Conservation (phyloP, 768 basidiomycete genomes). For the Tubosaeta sp. region DNA sequence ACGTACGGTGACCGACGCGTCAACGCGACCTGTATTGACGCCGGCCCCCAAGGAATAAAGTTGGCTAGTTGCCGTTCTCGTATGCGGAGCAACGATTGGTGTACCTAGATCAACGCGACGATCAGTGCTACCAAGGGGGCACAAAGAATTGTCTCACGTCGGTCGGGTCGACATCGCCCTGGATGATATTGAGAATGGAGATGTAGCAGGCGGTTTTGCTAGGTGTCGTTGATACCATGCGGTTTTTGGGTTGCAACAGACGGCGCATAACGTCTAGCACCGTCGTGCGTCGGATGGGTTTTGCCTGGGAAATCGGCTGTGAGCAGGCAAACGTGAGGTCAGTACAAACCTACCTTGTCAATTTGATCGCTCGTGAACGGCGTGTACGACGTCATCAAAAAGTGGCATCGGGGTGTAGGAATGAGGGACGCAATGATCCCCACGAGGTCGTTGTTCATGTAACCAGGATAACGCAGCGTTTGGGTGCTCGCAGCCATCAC, state of each 20-base stretch:
- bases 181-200: conserved; percentile 96
- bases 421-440: conserved; percentile 96
- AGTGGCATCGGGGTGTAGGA: conserved; percentile 90
- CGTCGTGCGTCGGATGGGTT: conserved; percentile 92
- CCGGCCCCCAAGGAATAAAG: conserved; percentile 99
- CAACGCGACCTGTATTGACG: conserved; percentile 94
- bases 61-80: conserved; percentile 94
- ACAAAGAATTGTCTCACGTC: conserved; percentile 51
- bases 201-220: conserved; percentile 95
- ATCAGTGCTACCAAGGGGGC: not conserved
- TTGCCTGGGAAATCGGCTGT: conserved; percentile 54
- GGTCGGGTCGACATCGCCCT: conserved; percentile 97
- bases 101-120: conserved; percentile 54
- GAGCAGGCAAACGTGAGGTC: not conserved
- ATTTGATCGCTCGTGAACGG: conserved; percentile 97
- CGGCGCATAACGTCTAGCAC: conserved; percentile 99
- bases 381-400: conserved; percentile 93
- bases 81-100: conserved; percentile 95
- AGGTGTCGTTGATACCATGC: conserved; percentile 93
- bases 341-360: conserved; percentile 68
- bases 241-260: conserved; percentile 94
- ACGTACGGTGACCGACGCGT: conserved; percentile 90
- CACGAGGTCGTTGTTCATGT: conserved; percentile 98
- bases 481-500: conserved; percentile 97
- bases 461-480: conserved; percentile 92